Evolutionary conservation across 352 stramenopile genomes (phyloP), one percentile per base, ranked within the genome.

Genomic region (Phytophthora hibernalis): DNA sequence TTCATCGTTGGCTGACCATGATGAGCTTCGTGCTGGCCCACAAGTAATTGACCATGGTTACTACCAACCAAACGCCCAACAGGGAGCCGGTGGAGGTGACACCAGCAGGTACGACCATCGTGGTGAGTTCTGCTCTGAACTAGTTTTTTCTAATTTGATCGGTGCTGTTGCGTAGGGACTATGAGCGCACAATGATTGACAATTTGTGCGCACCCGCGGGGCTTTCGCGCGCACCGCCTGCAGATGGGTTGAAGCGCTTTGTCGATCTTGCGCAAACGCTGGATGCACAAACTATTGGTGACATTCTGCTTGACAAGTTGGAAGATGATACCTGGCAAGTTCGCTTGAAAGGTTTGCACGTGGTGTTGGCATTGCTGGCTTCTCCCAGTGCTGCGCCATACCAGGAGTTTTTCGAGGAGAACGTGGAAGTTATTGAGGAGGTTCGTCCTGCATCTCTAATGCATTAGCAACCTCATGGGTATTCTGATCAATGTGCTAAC

Each of bases 201-300:
- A 90, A 82, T 28, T 72, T 96, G 15, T 95, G 87, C 31, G 84
- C 86, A 8, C 85, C 89, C 2, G 87, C 80, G 28, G 89, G 89
- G 4, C 73, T 96, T 2, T 83, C 87, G 0, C 85, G 87, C 12
- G 89, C 87, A 11, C 87, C 89, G 10, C 86, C 89, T 16, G 68
- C 85, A 6, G 89, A 96, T 61, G 85, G 76, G 12, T 64, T 96
- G 9, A 91, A 91, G 66, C 80, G 89, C 1, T 96, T 96, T 61
- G 78, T 96, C 16, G 87, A 96, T 35, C 74, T 96, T 60, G 89
- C 89, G 16, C 88, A 96, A 65, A 95, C 87, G 12, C 73, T 96
- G 1, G 85, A 96, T 61, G 65, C 77, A n/a, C 77, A 93, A 60
- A 93, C 82, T 28, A 93, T 96, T 62, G 87, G 87, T 33, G 87